Conservation (phyloP, 768 basidiomycete genomes). For the Boletus coccyginus region DNA sequence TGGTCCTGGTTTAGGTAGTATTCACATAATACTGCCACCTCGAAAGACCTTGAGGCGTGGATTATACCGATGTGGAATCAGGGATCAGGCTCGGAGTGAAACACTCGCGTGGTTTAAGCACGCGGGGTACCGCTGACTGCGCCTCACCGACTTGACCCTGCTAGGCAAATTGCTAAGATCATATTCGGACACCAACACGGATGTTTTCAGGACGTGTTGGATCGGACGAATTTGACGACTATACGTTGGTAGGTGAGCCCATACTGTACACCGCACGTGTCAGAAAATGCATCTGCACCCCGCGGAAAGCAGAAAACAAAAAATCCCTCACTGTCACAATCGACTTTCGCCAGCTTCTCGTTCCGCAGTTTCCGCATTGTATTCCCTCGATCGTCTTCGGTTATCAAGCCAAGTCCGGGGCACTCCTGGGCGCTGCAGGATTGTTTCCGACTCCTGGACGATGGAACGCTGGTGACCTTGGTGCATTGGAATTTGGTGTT, state of each 20-base stretch:
- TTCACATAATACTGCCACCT: neutral
- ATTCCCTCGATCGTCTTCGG: constrained; percentile 4
- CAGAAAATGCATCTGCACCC: constrained; percentile 1
- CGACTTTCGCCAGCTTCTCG: neutral
- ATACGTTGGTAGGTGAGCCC: constrained; percentile 1
- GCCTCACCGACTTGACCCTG: neutral
- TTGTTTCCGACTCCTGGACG: neutral
- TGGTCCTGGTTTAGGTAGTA: neutral
- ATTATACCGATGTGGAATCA: neutral
- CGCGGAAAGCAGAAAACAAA: neutral
- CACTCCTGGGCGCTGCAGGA: neutral
- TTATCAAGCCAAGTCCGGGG: constrained; percentile 8
- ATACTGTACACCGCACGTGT: neutral
- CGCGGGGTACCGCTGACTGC: neutral
- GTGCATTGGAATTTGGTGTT: no score
- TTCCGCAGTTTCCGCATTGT: neutral
- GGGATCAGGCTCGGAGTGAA: neutral
- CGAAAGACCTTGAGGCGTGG: neutral
- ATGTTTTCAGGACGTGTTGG: neutral
- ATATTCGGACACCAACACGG: neutral
- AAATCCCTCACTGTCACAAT: neutral
- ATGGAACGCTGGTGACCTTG: neutral
- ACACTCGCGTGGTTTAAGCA: neutral
- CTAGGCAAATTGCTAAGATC: neutral
- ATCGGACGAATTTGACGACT: neutral